Base-by-base conservation (phyloP, 2,329 filamentous ascomycete species). In the Microthyrium microscopicum region DNA sequence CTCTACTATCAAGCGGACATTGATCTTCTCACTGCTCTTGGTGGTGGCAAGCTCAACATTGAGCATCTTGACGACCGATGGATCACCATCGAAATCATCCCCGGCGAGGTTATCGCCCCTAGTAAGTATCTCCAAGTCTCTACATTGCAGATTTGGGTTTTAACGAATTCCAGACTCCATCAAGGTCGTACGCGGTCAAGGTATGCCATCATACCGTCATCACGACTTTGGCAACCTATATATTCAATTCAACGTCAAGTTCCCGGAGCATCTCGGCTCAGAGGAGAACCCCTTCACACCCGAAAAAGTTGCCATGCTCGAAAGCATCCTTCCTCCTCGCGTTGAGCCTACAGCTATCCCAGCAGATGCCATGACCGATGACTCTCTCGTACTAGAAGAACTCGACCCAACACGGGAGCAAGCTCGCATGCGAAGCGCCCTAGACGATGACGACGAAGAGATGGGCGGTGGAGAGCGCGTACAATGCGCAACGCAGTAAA, bases 31-130 rank as follows among this genome's bases (percentile, higher is more conserved):
- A 98, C 87, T 24, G 89, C 89, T 21, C 67, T 98, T 45, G 89
- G 82, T 40, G 89, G 91, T 50, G 89, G 89, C 42, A 77, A 73
- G 35, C 77, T 98, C 50, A 83, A 76, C 58, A 74, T 98, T 46
- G 89, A 98, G 67, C 89, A 98, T 56, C 75, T 98, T 29, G 89
- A 98, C 53, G 89, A 98, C 29, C 73, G 89, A 55, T 98, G 89
- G 89, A 65, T 98, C 56, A 85, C 77, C 37, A 77, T 98, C 34
- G 83, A 89, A 38, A 91, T 98, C 45, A 68, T 81, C 38, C 84
- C 89, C 12, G 91, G 89, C 53, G 89, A 98, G 62, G 84, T 89
- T 41, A 93, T 98, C 52, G 73, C 78, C 50, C 83, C 80, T 60
- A 79, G 84, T 91, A 76, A 58, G 77, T 61, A 12, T 16, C 21